These are phyloP conservation scores for Hansenula sp. DNA, from an alignment of 1,139 yeast genomes.

Conservation along the genomic window DNA sequence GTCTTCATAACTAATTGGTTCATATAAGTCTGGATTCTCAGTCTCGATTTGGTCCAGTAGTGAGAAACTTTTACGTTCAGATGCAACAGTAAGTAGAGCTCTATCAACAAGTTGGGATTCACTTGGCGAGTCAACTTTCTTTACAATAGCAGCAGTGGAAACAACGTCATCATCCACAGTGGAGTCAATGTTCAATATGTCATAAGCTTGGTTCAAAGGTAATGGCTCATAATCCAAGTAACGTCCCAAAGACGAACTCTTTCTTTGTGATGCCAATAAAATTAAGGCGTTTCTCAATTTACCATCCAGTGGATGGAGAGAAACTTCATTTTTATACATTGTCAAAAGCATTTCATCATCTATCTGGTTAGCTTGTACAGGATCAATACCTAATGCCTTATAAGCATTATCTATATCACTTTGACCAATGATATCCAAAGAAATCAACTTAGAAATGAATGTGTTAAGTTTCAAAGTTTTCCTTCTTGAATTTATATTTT, in stretches of 20 bases:
- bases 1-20: conserved; percentile 24
- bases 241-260: conserved; percentile 38
- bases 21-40: conserved; percentile 25
- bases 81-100: conserved; percentile 59
- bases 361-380: conserved; percentile 23
- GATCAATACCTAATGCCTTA: conserved; percentile 46
- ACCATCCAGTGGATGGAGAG: conserved; percentile 29
- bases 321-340: conserved; percentile 40
- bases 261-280: conserved; percentile 41
- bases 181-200: conserved; percentile 55
- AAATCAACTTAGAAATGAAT: conserved; percentile 47
- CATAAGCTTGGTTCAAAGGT: conserved; percentile 55
- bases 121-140: conserved; percentile 46
- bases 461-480: conserved; percentile 44
- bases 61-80: conserved; percentile 42
- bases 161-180: conserved; percentile 75
- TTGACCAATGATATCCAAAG: conserved; percentile 60
- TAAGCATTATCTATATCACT: conserved; percentile 58
- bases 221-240: conserved; percentile 54
- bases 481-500: conserved; percentile 41
- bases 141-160: conserved; percentile 64
- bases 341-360: conserved; percentile 44
- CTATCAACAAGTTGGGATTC: conserved; percentile 31
- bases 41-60: conserved; percentile 30
- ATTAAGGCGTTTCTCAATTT: conserved; percentile 38